A percentile compares a stretch with the other conserved stretches of the same genome.
These are phyloP conservation scores for Ganoderma lucidum DNA, from an alignment of 1,284 basidiomycete genomes.

Conservation along the genomic window DNA sequence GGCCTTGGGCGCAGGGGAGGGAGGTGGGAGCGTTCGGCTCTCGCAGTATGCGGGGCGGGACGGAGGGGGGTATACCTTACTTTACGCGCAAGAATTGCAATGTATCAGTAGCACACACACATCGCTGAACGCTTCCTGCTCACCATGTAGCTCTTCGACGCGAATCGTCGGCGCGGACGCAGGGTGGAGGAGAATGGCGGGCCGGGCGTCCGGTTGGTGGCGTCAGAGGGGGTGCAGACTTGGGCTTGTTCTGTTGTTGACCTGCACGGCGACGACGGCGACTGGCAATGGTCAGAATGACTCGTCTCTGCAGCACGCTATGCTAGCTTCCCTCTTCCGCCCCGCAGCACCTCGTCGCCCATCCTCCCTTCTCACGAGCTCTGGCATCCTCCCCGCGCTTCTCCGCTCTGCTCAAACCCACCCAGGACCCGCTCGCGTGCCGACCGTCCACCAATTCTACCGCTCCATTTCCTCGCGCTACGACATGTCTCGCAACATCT, in stretches of 20 bases:
- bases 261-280: neutral
- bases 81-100: conserved; percentile 12
- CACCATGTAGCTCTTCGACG: neutral
- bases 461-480: neutral
- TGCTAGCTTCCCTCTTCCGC: neutral
- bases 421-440: neutral
- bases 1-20: neutral
- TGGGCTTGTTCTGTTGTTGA: neutral
- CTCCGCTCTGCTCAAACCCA: neutral
- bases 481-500: conserved; percentile 41
- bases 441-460: neutral
- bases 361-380: neutral
- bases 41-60: neutral
- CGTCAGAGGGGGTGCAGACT: neutral
- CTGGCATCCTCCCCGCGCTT: neutral
- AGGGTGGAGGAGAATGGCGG: neutral
- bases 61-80: neutral
- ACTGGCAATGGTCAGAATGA: neutral
- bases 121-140: conserved; percentile 1
- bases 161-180: too few relatives aligned
- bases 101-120: conserved; percentile 24
- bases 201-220: neutral
- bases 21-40: neutral
- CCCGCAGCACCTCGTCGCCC: neutral
- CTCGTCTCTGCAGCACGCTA: neutral